Conservation (phyloP, 371 early-diverging fungal species). For the Lichtheimia ornata region DNA sequence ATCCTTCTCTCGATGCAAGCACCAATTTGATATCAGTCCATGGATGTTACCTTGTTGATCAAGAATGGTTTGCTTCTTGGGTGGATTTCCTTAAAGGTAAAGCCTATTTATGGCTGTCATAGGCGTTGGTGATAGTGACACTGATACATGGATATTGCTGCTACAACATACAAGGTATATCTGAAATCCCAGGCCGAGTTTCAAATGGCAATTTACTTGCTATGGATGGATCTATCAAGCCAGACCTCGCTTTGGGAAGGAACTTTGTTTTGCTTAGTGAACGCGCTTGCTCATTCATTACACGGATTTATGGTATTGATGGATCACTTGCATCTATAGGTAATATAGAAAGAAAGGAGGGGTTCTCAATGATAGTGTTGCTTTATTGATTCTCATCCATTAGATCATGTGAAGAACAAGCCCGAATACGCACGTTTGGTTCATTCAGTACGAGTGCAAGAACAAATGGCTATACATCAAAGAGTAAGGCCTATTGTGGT, state of each 20-base stretch:
- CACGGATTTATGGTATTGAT: not conserved
- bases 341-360: not conserved
- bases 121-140: too few relatives aligned
- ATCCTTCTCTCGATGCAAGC: not conserved
- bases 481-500: not conserved
- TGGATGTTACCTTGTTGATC: constrained; percentile 2
- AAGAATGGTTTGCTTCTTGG: not conserved
- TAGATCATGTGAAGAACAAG: not conserved
- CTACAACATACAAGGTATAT: not conserved
- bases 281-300: not conserved
- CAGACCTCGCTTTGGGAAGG: not conserved
- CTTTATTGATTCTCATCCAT: not conserved
- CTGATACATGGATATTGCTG: too few relatives aligned
- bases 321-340: not conserved
- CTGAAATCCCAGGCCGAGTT: not conserved
- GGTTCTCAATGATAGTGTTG: not conserved
- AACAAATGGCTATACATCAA: not conserved
- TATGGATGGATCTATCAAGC: not conserved
- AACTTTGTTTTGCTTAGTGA: not conserved
- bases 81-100: constrained; percentile 2
- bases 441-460: not conserved
- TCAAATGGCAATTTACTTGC: not conserved
- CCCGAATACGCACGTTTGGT: not conserved
- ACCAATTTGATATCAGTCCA: not conserved
- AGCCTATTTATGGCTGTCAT: not conserved